phyloP scores from a whole-genome alignment of 768 basidiomycete species.

The Coprinopsis strossmayeri region DNA sequence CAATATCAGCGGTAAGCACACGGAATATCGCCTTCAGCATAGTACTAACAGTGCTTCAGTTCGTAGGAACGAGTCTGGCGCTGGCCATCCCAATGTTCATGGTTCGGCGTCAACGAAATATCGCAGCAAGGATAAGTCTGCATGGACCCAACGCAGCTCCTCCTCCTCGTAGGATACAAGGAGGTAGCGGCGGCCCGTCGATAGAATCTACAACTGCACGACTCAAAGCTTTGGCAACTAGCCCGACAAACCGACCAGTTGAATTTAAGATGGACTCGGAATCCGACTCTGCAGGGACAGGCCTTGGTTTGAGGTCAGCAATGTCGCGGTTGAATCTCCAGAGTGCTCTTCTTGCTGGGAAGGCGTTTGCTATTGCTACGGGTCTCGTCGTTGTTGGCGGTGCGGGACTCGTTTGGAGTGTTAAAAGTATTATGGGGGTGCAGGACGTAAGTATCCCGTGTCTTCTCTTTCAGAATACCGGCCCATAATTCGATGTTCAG shows the following conservation, averaged over 20 bases:
- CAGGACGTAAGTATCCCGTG: slow-evolving; percentile 38
- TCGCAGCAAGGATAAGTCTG: slow-evolving; percentile 19
- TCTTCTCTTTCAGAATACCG: slow-evolving; percentile 2
- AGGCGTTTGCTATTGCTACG: slow-evolving; percentile 65
- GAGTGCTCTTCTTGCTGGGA: slow-evolving; percentile 47
- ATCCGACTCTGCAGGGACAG: slow-evolving; percentile 22
- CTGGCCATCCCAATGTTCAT: slow-evolving; percentile 29
- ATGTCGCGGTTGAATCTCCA: slow-evolving; percentile 36
- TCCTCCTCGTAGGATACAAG: slow-evolving; percentile 22
- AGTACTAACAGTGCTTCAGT: slow-evolving; percentile 12
- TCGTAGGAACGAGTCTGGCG: slow-evolving; percentile 24
- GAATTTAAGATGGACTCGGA: slow-evolving; percentile 15
- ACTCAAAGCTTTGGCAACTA: slow-evolving; percentile 8
- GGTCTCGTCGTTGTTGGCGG: slow-evolving; percentile 47
- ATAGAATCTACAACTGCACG: slow-evolving; percentile 5
- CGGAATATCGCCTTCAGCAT: neutral
- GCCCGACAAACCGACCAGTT: slow-evolving; percentile 9
- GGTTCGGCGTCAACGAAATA: slow-evolving; percentile 24
- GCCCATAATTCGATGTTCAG: slow-evolving; percentile 21
- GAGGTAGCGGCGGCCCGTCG: slow-evolving; percentile 4
- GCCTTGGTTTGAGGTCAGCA: slow-evolving; percentile 27
- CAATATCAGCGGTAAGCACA: slow-evolving; percentile 20
- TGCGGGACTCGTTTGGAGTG: slow-evolving; percentile 34
- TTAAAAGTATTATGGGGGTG: slow-evolving; percentile 49
- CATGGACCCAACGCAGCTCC: slow-evolving; percentile 20